Evolutionary conservation across 129 eudicot species (phyloP).

Genomic region (Lonicera japonica): DNA sequence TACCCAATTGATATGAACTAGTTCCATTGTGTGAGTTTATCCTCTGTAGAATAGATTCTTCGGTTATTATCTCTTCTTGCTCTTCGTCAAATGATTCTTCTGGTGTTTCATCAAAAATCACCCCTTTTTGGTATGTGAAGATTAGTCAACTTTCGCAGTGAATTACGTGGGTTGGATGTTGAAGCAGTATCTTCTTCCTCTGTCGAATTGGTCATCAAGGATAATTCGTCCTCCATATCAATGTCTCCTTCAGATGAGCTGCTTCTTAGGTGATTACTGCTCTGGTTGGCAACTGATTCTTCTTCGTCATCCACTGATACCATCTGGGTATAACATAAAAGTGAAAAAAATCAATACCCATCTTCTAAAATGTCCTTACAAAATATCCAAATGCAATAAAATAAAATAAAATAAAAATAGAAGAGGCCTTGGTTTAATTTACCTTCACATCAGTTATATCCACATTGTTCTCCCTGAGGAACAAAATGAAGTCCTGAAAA

Average conservation of each 20-base stretch:
- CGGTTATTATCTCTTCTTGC: conserved; percentile 44
- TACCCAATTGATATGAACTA: conserved; percentile 72
- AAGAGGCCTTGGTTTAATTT: no score
- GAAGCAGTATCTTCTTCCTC: conserved; percentile 26
- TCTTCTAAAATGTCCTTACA: not conserved
- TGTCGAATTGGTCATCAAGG: conserved; percentile 19
- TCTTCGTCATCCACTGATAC: conserved; percentile 75
- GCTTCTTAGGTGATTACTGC: conserved; percentile 40
- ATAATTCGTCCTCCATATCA: no score
- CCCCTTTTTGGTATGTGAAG: conserved; percentile 57
- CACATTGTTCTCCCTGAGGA: conserved; percentile 61
- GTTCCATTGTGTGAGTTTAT: conserved; percentile 66
- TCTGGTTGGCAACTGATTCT: conserved; percentile 37
- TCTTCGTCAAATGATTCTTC: conserved; percentile 23
- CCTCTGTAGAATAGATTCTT: conserved; percentile 47
- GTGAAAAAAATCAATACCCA: conserved; percentile 13
- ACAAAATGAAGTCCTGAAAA: conserved; percentile 68
- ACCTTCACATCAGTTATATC: conserved; percentile 77
- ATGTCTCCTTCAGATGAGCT: conserved; percentile 59
- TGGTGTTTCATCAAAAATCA: no score
- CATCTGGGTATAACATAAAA: conserved; percentile 39
- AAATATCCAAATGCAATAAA: no score
- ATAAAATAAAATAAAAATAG: no score
- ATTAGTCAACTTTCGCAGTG: conserved; percentile 26
- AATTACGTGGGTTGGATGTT: no score